Base-by-base conservation (phyloP, 352 stramenopile species). In the Phytophthora sp. region DNA sequence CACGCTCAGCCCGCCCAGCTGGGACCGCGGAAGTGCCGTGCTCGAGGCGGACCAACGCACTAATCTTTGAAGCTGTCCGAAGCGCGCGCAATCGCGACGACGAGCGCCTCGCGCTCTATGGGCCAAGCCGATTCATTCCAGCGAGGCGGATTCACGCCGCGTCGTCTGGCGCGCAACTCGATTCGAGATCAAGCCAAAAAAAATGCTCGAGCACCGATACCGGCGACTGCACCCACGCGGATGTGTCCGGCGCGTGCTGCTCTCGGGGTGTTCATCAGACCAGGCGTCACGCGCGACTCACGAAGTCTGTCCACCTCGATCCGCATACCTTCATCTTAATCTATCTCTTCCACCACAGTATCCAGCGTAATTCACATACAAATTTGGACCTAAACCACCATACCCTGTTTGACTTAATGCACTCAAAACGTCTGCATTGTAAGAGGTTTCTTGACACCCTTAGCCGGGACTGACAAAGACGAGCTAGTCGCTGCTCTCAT, bases 381-480 rank as follows among this genome's bases (percentile, higher is more conserved):
- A n/a, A n/a, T n/a, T n/a, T n/a, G n/a, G n/a, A n/a, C n/a, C n/a
- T n/a, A n/a, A n/a, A n/a, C n/a, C n/a, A n/a, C n/a, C n/a, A n/a
- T n/a, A n/a, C n/a, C n/a, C n/a, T n/a, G n/a, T n/a, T n/a, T n/a
- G n/a, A n/a, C n/a, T n/a, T n/a, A n/a, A n/a, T n/a, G n/a, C n/a
- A n/a, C n/a, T n/a, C n/a, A n/a, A n/a, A n/a, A n/a, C n/a, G n/a
- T n/a, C n/a, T n/a, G n/a, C n/a, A n/a, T n/a, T n/a, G n/a, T n/a
- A n/a, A n/a, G n/a, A n/a, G n/a, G n/a, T n/a, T n/a, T n/a, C n/a
- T n/a, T n/a, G n/a, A n/a, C n/a, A n/a, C n/a, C 11, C 41, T 54
- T 54, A 54, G 30, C 31, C 46, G 18, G n/a, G 30, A 23, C 32
- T 54, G 46, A 59, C 35, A 71, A 62, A 62, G 49, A 71, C 44